phyloP scores from a whole-genome alignment of 139 green algal genomes.

The Penium margaritaceum region DNA sequence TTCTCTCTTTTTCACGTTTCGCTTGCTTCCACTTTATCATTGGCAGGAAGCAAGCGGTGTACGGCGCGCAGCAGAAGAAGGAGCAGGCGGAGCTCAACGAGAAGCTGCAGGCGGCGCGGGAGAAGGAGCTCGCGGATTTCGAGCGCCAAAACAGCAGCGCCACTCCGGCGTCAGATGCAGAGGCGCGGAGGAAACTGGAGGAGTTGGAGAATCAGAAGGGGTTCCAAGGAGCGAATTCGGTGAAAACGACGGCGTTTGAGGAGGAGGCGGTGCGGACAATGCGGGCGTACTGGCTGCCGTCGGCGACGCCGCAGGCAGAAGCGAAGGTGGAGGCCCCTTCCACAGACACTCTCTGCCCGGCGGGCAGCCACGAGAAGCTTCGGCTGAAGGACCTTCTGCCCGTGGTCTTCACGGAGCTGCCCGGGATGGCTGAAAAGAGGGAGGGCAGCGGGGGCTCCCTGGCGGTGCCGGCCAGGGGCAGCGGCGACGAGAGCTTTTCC shows the following conservation, averaged over 20 bases:
- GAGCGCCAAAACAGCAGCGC: conserved; percentile 47
- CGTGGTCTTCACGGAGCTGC: conserved; percentile 27
- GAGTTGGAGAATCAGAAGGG: conserved; percentile 44
- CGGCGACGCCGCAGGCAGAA: conserved; percentile 36
- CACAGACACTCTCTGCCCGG: conserved; percentile 39
- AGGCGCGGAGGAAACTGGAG: conserved; percentile 27
- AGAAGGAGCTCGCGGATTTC: conserved; percentile 32
- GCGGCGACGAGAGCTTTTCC: too few relatives aligned
- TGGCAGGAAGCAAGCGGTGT: conserved; percentile 44
- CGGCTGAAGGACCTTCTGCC: conserved; percentile 47
- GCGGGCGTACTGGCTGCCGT: conserved; percentile 49
- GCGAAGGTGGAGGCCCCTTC: conserved; percentile 29
- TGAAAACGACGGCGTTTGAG: conserved; percentile 46
- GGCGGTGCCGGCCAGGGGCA: too few relatives aligned
- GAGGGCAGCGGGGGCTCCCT: neutral
- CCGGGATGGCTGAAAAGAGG: neutral
- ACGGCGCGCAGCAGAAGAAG: conserved; percentile 23
- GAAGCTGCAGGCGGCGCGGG: neutral
- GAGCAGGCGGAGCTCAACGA: conserved; percentile 17
- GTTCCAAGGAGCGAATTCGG: conserved; percentile 43
- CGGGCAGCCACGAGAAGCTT: conserved; percentile 44
- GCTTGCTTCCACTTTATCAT: too few relatives aligned
- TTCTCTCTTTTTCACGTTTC: too few relatives aligned
- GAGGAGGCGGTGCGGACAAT: conserved; percentile 44
- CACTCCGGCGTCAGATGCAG: too few relatives aligned